Evolutionary conservation across 148 eudicot species (phyloP).

Genomic region (Camellia japonica): DNA sequence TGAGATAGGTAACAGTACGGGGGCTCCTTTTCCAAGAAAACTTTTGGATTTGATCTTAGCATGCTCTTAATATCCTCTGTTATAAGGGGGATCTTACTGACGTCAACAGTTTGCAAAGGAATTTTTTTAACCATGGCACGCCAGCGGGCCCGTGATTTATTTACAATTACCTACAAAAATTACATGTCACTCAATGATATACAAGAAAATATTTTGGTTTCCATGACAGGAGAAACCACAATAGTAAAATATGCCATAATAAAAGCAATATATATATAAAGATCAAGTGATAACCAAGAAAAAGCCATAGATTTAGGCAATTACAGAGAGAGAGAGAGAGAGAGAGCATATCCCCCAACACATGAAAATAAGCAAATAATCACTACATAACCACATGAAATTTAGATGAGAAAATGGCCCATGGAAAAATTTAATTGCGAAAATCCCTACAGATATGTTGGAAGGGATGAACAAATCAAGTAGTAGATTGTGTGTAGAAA

Average conservation of each 20-base stretch:
- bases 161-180: slow-evolving; percentile 63
- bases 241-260: neutral
- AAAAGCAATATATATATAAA: slow-evolving; percentile 1
- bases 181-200: neutral
- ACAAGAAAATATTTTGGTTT: neutral
- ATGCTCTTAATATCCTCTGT: slow-evolving; percentile 63
- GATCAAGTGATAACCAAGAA: neutral
- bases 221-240: neutral
- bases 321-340: slow-evolving; percentile 10
- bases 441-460: neutral
- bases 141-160: slow-evolving; percentile 77
- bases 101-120: slow-evolving; percentile 52
- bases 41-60: slow-evolving; percentile 60
- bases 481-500: no score
- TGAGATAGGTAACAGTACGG: slow-evolving; percentile 75
- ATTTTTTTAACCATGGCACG: slow-evolving; percentile 59
- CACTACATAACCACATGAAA: neutral
- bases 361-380: slow-evolving; percentile 1
- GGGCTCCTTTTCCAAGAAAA: slow-evolving; percentile 63
- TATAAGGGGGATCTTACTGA: slow-evolving; percentile 57
- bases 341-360: neutral
- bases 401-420: neutral
- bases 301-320: neutral
- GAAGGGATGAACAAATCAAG: no score
- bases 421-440: neutral